Conservation (phyloP, 768 basidiomycete genomes). For the Rhizopogon vinicolor region DNA sequence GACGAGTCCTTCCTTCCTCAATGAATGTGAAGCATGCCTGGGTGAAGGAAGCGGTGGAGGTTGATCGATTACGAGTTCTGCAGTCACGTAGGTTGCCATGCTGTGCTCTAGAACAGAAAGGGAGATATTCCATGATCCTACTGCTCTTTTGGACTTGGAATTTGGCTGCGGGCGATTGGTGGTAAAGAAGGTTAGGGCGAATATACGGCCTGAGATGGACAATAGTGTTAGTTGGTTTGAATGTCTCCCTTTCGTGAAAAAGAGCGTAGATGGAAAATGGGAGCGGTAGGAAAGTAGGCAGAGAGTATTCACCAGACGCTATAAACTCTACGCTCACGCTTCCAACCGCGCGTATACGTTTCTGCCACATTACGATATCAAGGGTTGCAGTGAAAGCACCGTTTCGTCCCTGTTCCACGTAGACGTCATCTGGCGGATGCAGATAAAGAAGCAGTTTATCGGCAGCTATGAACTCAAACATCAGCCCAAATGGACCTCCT, state of each 20-base stretch:
- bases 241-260: conserved; percentile 5
- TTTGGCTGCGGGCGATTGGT: conserved; percentile 2
- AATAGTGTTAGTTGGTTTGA: conserved; percentile 29
- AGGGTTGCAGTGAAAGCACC: conserved; percentile 51
- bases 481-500: neutral
- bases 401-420: conserved; percentile 41
- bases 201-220: conserved; percentile 19
- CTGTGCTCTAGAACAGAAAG: conserved; percentile 52
- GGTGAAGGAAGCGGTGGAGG: conserved; percentile 13
- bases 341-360: conserved; percentile 61
- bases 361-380: conserved; percentile 56
- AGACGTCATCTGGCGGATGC: conserved; percentile 48
- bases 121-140: conserved; percentile 36
- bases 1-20: neutral
- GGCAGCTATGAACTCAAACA: conserved; percentile 16
- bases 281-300: neutral
- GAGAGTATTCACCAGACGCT: conserved; percentile 36
- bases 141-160: neutral
- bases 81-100: conserved; percentile 54
- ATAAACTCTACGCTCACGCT: conserved; percentile 63
- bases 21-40: conserved; percentile 8
- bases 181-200: conserved; percentile 21
- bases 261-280: neutral
- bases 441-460: conserved; percentile 40
- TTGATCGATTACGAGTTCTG: conserved; percentile 41